A percentile compares a stretch with the other conserved stretches of the same genome.
Evolutionary conservation across 129 eudicot genomes (phyloP).

Genomic region (Logfia minima): DNA sequence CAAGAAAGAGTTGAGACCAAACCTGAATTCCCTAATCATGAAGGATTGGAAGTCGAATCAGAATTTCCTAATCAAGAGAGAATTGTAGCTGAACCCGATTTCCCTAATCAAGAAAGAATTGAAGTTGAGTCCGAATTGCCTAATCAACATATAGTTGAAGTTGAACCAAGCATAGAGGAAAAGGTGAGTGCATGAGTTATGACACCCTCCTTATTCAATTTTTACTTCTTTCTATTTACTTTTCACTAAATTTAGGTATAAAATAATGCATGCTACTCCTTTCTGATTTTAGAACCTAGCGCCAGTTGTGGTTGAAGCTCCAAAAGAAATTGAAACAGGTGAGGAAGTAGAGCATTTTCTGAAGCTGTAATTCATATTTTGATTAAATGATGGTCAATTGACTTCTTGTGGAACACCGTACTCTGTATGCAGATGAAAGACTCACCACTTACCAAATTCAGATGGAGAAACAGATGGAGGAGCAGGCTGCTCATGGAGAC

Average conservation of each 20-base stretch:
- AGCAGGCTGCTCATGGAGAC: conserved; percentile 34
- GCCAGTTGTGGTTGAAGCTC: conserved; percentile 39
- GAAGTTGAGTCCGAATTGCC: background rate
- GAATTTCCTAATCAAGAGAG: background rate
- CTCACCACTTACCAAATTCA: conserved; percentile 31
- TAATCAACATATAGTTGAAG: conserved; percentile 12
- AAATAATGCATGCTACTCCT: conserved; percentile 14
- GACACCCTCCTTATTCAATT: background rate
- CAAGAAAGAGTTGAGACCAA: background rate
- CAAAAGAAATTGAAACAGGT: conserved; percentile 55
- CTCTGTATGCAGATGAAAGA: conserved; percentile 45
- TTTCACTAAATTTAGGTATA: conserved; percentile 2
- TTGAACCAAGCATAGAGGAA: conserved; percentile 39
- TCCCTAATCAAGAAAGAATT: background rate
- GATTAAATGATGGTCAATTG: background rate
- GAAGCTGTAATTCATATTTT: background rate
- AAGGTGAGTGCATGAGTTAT: conserved; percentile 36
- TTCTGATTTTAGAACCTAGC: conserved; percentile 37
- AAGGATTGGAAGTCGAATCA: background rate
- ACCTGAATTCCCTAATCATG: background rate
- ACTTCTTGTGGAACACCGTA: background rate
- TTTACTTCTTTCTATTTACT: background rate
- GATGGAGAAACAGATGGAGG: conserved; percentile 41
- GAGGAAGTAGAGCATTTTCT: background rate
- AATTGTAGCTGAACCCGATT: background rate